phyloP scores from a whole-genome alignment of 2,329 filamentous ascomycete genomes.

The Fusarium sp. region DNA sequence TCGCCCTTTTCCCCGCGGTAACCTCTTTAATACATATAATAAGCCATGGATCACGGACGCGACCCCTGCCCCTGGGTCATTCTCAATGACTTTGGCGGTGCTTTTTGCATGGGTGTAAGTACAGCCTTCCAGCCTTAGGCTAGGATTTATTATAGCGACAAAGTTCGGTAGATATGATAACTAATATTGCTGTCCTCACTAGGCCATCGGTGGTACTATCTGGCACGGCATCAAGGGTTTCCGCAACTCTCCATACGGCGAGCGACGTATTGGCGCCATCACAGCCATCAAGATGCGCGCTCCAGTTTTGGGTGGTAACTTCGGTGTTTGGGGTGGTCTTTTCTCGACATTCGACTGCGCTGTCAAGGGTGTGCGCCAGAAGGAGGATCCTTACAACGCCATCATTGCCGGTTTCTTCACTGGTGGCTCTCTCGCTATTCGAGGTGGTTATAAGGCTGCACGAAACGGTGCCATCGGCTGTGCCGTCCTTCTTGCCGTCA shows the following conservation, averaged over 20 bases:
- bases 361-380: slow-evolving; percentile 92
- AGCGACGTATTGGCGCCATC: slow-evolving; percentile 93
- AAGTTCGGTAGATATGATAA: slow-evolving; percentile 2
- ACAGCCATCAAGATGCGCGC: slow-evolving; percentile 98
- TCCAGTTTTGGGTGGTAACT: slow-evolving; percentile 96
- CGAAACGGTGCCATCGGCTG: slow-evolving; percentile 97
- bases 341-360: slow-evolving; percentile 98
- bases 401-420: slow-evolving; percentile 99
- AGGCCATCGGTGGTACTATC: slow-evolving; percentile 84
- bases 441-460: slow-evolving; percentile 91
- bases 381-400: slow-evolving; percentile 98
- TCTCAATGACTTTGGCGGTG: slow-evolving; percentile 96
- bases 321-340: slow-evolving; percentile 95
- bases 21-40: slow-evolving; percentile 20
- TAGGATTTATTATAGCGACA: slow-evolving; percentile 15
- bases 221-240: slow-evolving; percentile 99
- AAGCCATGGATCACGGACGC: slow-evolving; percentile 88
- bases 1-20: slow-evolving; percentile 4
- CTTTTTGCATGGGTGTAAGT: slow-evolving; percentile 94
- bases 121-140: neutral
- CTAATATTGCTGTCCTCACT: slow-evolving; percentile 32
- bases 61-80: slow-evolving; percentile 98
- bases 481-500: slow-evolving; percentile 92
- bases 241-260: slow-evolving; percentile 89
- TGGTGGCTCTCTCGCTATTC: slow-evolving; percentile 88